phyloP scores from a whole-genome alignment of 192 early-diverging fungal genomes.

The Martensiomyces pterosporus region DNA sequence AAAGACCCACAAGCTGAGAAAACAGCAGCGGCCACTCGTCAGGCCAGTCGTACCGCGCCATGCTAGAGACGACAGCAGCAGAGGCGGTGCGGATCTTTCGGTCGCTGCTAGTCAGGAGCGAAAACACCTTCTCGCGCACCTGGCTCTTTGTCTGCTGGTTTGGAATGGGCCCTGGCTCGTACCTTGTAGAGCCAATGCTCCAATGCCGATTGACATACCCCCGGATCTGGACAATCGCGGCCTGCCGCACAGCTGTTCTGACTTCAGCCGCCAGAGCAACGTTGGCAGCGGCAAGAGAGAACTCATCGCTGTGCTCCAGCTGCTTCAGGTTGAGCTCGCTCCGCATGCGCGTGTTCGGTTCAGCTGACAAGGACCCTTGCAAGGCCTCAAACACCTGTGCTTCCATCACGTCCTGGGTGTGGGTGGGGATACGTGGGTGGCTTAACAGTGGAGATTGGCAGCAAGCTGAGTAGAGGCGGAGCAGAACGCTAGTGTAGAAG shows the following conservation, averaged over 20 bases:
- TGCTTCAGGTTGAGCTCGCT: slow-evolving; percentile 69
- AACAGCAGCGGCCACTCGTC: slow-evolving; percentile 91
- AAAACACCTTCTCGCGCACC: slow-evolving; percentile 39
- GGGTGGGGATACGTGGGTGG: not conserved
- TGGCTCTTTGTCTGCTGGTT: slow-evolving; percentile 36
- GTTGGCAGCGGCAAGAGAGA: slow-evolving; percentile 62
- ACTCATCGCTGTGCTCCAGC: slow-evolving; percentile 57
- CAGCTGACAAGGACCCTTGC: slow-evolving; percentile 63
- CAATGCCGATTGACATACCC: slow-evolving; percentile 74
- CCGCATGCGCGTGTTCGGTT: slow-evolving; percentile 57
- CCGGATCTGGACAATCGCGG: slow-evolving; percentile 66
- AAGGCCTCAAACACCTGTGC: slow-evolving; percentile 67
- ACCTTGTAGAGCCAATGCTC: slow-evolving; percentile 57
- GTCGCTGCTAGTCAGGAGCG: slow-evolving; percentile 25
- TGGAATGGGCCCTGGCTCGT: slow-evolving; percentile 44
- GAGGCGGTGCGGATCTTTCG: slow-evolving; percentile 37
- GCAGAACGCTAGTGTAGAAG: too few species aligned
- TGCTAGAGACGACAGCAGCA: slow-evolving; percentile 80
- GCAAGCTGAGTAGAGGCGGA: too few species aligned
- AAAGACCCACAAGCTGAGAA: slow-evolving; percentile 63
- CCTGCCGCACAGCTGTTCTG: slow-evolving; percentile 62
- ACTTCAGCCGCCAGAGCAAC: slow-evolving; percentile 62
- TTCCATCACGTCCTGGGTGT: slow-evolving; percentile 65
- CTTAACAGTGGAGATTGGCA: not conserved
- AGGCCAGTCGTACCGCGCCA: slow-evolving; percentile 91